These are phyloP conservation scores for Geotrichum phurueaensis DNA, from an alignment of 1,139 yeast species.

Conservation along the genomic window DNA sequence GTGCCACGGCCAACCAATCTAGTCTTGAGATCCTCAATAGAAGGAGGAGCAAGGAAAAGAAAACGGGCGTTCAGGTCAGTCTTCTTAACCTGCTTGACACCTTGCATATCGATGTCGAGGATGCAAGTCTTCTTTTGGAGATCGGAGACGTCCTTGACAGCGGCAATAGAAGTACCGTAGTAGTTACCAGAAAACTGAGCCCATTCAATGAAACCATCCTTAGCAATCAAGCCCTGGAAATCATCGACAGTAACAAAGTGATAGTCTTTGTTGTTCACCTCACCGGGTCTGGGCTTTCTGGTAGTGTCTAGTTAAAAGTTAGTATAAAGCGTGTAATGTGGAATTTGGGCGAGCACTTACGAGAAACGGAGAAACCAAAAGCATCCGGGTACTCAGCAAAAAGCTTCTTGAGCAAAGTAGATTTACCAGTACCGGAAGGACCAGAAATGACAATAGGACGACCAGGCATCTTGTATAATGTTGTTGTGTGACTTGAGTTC, in stretches of 20 bases:
- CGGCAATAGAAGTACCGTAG: constrained; percentile 86
- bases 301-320: constrained; percentile 59
- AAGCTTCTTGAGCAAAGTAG: constrained; percentile 81
- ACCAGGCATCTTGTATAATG: constrained; percentile 23
- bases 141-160: constrained; percentile 68
- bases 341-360: constrained; percentile 23
- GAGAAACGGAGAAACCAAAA: constrained; percentile 90
- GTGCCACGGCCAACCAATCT: constrained; percentile 90
- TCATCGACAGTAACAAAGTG: constrained; percentile 74
- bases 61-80: constrained; percentile 78
- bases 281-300: constrained; percentile 87
- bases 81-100: constrained; percentile 83
- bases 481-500: neutral
- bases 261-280: constrained; percentile 81
- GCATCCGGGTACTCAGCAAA: constrained; percentile 83
- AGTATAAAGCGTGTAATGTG: neutral
- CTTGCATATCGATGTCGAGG: constrained; percentile 97
- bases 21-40: constrained; percentile 63
- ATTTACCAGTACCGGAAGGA: constrained; percentile 93
- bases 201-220: constrained; percentile 85
- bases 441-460: constrained; percentile 95
- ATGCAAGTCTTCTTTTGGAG: constrained; percentile 61
- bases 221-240: constrained; percentile 68
- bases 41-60: constrained; percentile 88
- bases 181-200: constrained; percentile 97